A percentile compares a stretch with the other conserved stretches of the same genome.
phyloP scores from a whole-genome alignment of 1,284 basidiomycete species.

The Fomitopsis pinicola region DNA sequence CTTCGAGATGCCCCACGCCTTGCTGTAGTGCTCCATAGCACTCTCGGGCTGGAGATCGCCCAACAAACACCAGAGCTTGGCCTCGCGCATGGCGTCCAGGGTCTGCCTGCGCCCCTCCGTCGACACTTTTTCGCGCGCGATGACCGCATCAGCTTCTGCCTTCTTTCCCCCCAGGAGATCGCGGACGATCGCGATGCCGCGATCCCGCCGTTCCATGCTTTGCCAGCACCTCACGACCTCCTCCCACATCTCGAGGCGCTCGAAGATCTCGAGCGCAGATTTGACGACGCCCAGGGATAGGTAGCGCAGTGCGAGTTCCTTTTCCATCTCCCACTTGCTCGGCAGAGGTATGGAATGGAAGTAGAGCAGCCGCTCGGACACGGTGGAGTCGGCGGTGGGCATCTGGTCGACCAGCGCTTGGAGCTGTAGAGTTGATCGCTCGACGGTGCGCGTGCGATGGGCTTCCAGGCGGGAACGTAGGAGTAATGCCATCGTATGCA shows the following conservation, averaged over 20 bases:
- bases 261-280: slow-evolving; percentile 89
- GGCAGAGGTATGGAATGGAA: slow-evolving; percentile 80
- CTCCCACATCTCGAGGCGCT: slow-evolving; percentile 95
- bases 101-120: slow-evolving; percentile 38
- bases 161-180: slow-evolving; percentile 83
- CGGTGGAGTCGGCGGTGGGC: slow-evolving; percentile 75
- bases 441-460: slow-evolving; percentile 83
- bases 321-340: slow-evolving; percentile 88
- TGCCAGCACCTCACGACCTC: slow-evolving; percentile 87
- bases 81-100: slow-evolving; percentile 71
- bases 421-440: slow-evolving; percentile 84
- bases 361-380: slow-evolving; percentile 72
- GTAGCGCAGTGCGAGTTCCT: slow-evolving; percentile 81
- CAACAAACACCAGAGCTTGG: slow-evolving; percentile 94
- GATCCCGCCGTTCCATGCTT: slow-evolving; percentile 72
- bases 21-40: slow-evolving; percentile 71
- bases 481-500: slow-evolving; percentile 92
- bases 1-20: slow-evolving; percentile 82
- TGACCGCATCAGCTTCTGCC: slow-evolving; percentile 74
- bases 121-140: slow-evolving; percentile 54
- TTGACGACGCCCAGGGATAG: slow-evolving; percentile 80
- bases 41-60: slow-evolving; percentile 84
- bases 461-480: slow-evolving; percentile 88
- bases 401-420: slow-evolving; percentile 94
- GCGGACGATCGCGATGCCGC: slow-evolving; percentile 73